Evolutionary conservation across 2,329 filamentous ascomycete species (phyloP).

Genomic region (Phoma sp.): DNA sequence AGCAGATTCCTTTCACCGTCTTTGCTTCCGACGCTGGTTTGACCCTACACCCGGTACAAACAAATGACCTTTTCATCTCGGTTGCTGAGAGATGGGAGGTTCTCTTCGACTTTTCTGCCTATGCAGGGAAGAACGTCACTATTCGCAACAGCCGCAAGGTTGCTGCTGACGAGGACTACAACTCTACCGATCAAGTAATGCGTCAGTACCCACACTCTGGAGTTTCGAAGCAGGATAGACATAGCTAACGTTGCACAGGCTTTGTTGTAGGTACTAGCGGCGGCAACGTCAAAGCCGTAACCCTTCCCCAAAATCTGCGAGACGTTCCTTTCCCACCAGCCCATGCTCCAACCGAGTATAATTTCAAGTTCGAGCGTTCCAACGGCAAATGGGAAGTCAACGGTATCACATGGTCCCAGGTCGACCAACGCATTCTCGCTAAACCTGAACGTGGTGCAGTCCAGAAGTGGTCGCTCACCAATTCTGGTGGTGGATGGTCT

Average conservation of each 20-base stretch:
- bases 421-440: constrained; percentile 47
- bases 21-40: constrained; percentile 62
- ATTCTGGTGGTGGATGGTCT: constrained; percentile 59
- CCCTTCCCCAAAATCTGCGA: constrained; percentile 40
- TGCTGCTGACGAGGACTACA: constrained; percentile 60
- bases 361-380: constrained; percentile 44
- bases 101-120: constrained; percentile 64
- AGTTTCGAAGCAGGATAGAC: too few relatives aligned
- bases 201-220: too few relatives aligned
- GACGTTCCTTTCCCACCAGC: constrained; percentile 43
- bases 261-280: constrained; percentile 56
- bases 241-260: too few relatives aligned
- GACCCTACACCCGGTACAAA: constrained; percentile 52
- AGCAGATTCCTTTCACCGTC: constrained; percentile 59
- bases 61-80: constrained; percentile 56
- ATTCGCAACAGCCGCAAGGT: constrained; percentile 56
- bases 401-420: constrained; percentile 45
- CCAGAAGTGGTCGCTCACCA: constrained; percentile 53
- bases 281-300: constrained; percentile 28
- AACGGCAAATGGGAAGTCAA: constrained; percentile 50
- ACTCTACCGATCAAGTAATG: constrained; percentile 54
- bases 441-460: constrained; percentile 44
- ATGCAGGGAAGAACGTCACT: constrained; percentile 60
- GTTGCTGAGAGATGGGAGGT: constrained; percentile 68
- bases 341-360: constrained; percentile 39